phyloP scores from a whole-genome alignment of 2,329 filamentous ascomycete genomes.

The Alternaria brassicae region DNA sequence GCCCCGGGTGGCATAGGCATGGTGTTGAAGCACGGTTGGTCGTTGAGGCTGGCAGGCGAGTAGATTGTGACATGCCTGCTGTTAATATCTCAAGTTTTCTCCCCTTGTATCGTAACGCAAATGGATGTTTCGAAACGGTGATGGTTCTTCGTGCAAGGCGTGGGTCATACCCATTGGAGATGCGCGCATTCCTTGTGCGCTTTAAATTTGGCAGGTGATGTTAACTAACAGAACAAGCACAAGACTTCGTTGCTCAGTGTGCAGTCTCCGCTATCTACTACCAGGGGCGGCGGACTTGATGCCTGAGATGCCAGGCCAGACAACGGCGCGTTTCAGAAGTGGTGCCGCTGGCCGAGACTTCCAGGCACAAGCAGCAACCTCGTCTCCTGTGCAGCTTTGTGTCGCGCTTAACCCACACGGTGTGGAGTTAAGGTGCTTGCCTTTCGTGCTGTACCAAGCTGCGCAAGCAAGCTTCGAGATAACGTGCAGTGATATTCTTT shows the following conservation, averaged over 20 bases:
- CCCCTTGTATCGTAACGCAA: neutral
- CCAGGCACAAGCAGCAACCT: neutral
- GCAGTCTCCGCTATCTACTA: neutral
- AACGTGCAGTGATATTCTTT: neutral
- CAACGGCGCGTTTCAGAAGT: slow-evolving; percentile 9
- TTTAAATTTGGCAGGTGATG: neutral
- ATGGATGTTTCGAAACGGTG: neutral
- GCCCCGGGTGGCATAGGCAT: neutral
- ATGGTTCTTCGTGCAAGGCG: neutral
- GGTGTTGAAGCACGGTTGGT: neutral
- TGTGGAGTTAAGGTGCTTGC: neutral
- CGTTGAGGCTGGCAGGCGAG: neutral
- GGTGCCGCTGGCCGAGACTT: neutral
- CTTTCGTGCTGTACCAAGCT: neutral
- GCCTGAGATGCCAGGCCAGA: slow-evolving; percentile 11
- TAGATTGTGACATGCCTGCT: neutral
- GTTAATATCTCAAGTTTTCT: neutral
- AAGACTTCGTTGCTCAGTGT: neutral
- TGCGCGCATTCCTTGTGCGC: neutral
- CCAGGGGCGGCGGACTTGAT: neutral
- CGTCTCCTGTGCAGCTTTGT: neutral
- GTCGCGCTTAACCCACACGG: neutral
- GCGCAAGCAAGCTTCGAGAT: neutral
- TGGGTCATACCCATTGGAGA: neutral
- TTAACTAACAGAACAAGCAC: neutral